Percentiles rank a stretch among this genome's conserved stretches.
phyloP scores from a whole-genome alignment of 768 basidiomycete species.

The Tylopilus vinaceipallidus region DNA sequence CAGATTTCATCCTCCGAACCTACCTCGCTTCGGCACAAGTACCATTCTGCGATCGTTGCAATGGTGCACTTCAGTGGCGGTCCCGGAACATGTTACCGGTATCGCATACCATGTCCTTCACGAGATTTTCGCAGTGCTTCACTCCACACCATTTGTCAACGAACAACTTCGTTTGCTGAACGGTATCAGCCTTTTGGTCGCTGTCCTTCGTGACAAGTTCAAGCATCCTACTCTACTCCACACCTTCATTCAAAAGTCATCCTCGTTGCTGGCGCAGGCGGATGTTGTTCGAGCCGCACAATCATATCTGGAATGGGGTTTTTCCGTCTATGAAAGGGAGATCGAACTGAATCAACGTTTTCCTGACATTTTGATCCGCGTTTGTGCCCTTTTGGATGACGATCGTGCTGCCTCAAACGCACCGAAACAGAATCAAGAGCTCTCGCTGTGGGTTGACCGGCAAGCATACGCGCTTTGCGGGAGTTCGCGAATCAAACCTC shows the following conservation, averaged over 20 bases:
- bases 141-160: constrained; percentile 70
- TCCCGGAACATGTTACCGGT: constrained; percentile 46
- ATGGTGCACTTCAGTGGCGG: constrained; percentile 52
- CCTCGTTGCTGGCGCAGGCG: constrained; percentile 60
- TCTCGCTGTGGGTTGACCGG: constrained; percentile 63
- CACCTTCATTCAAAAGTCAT: constrained; percentile 63
- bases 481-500: constrained; percentile 35
- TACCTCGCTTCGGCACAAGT: constrained; percentile 53
- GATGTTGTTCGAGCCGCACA: constrained; percentile 70
- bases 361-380: constrained; percentile 66
- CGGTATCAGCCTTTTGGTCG: constrained; percentile 70
- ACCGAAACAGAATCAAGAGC: constrained; percentile 40
- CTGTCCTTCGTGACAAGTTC: constrained; percentile 57
- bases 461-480: constrained; percentile 45
- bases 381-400: constrained; percentile 59
- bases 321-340: constrained; percentile 46
- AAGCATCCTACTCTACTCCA: constrained; percentile 60
- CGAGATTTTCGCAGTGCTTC: constrained; percentile 64
- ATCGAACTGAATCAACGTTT: constrained; percentile 49
- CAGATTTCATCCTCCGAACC: constrained; percentile 59
- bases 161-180: constrained; percentile 79
- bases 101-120: constrained; percentile 78
- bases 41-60: constrained; percentile 53
- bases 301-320: constrained; percentile 77
- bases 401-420: constrained; percentile 39